A percentile compares a stretch with the other conserved stretches of the same genome.
Evolutionary conservation across 306 rosid species (phyloP).

Genomic region (Rubus idaeus): DNA sequence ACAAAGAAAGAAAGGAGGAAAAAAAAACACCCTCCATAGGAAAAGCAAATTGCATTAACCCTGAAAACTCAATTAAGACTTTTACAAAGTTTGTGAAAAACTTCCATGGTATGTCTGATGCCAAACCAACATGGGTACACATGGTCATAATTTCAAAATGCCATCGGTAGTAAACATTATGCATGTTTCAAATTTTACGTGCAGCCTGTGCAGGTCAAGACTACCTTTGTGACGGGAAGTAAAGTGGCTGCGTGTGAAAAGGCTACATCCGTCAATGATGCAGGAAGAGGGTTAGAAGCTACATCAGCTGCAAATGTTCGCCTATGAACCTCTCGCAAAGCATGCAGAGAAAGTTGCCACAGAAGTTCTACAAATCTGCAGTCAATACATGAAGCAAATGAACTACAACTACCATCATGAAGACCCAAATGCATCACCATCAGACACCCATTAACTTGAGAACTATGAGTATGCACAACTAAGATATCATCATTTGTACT

Average conservation of each 20-base stretch:
- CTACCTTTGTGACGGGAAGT: constrained; percentile 97
- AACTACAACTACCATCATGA: constrained; percentile 5
- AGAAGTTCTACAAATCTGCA: constrained; percentile 95
- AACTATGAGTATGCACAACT: background rate
- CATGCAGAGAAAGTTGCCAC: constrained; percentile 99
- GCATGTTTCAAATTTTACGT: constrained; percentile 1
- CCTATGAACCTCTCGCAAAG: constrained; percentile 94
- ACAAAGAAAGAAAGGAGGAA: too few species aligned
- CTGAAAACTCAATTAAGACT: background rate
- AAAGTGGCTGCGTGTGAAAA: constrained; percentile 98
- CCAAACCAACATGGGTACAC: background rate
- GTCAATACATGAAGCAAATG: constrained; percentile 11
- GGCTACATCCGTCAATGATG: constrained; percentile 93
- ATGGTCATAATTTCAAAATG: background rate
- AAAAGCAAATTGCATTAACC: background rate
- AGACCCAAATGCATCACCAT: background rate
- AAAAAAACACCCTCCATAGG: too few species aligned
- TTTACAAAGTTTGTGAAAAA: background rate
- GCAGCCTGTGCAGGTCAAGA: background rate
- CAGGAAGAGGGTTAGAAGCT: constrained; percentile 86
- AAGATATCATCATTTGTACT: background rate
- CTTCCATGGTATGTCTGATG: background rate
- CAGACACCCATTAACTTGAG: background rate
- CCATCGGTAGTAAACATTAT: background rate
- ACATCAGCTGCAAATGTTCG: constrained; percentile 84